These are phyloP conservation scores for Echinochloa phyllopogon DNA, from an alignment of 176 grass and related monocot genomes.

Conservation along the genomic window DNA sequence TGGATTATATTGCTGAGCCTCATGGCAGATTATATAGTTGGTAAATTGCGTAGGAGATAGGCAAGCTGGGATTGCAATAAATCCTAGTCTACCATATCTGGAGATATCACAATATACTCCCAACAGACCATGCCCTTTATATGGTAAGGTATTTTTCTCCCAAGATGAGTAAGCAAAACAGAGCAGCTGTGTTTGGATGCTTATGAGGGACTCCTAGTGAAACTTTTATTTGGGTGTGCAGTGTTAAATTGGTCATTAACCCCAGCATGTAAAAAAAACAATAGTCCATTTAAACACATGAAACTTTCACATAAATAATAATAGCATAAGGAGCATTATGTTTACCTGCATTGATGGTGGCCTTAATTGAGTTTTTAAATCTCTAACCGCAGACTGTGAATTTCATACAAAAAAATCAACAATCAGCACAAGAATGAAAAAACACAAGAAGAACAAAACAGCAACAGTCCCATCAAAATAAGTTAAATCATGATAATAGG, in stretches of 20 bases:
- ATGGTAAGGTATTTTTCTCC: not conserved
- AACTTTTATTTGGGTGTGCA: not conserved
- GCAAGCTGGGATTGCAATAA: too few relatives aligned
- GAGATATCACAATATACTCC: too few relatives aligned
- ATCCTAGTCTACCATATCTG: too few relatives aligned
- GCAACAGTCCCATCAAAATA: not conserved
- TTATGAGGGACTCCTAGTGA: not conserved
- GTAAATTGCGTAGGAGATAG: too few relatives aligned
- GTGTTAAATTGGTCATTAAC: not conserved
- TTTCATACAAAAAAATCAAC: conserved; percentile 12
- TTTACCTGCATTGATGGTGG: conserved; percentile 98
- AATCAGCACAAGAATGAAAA: not conserved
- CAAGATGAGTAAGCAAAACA: not conserved
- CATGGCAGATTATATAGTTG: too few relatives aligned
- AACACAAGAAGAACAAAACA: conserved; percentile 8
- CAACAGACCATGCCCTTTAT: not conserved
- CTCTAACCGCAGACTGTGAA: conserved; percentile 92
- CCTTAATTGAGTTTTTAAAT: conserved; percentile 95
- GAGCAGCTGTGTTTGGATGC: not conserved
- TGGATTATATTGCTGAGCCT: too few relatives aligned
- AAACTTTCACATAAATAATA: conserved; percentile 26
- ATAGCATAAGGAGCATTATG: not conserved
- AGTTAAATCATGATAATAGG: not conserved
- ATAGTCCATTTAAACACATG: not conserved
- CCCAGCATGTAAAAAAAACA: conserved; percentile 8